These are phyloP conservation scores for Leccinum truebloodii DNA, from an alignment of 768 basidiomycete genomes.

Conservation along the genomic window DNA sequence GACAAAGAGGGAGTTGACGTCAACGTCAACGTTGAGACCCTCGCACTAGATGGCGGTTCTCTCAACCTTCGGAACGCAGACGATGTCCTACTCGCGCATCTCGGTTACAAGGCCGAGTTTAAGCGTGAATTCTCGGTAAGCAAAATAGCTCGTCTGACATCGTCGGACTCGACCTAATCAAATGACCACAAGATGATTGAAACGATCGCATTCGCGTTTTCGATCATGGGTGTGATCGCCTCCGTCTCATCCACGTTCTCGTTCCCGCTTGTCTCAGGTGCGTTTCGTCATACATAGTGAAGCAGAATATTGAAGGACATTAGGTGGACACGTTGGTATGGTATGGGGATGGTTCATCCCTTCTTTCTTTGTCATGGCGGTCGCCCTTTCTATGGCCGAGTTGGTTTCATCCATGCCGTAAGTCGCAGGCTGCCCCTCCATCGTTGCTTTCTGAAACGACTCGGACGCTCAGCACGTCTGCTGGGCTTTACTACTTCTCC, in stretches of 20 bases:
- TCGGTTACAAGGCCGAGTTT: conserved; percentile 75
- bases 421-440: conserved; percentile 25
- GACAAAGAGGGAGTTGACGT: conserved; percentile 19
- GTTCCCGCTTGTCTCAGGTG: conserved; percentile 63
- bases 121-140: conserved; percentile 72
- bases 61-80: conserved; percentile 45
- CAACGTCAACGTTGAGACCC: conserved; percentile 12
- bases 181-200: conserved; percentile 43
- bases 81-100: conserved; percentile 56
- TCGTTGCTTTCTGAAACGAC: neutral
- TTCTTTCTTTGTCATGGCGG: conserved; percentile 61
- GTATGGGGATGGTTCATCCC: conserved; percentile 79
- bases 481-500: conserved; percentile 78
- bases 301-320: neutral
- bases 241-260: conserved; percentile 67
- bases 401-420: conserved; percentile 76
- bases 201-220: conserved; percentile 66
- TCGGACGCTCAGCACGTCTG: conserved; percentile 56
- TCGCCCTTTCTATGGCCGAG: conserved; percentile 75
- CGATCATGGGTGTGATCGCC: conserved; percentile 72
- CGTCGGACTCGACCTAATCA: neutral
- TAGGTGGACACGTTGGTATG: conserved; percentile 77
- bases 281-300: conserved; percentile 14
- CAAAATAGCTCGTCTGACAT: neutral
- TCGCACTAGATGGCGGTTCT: conserved; percentile 13